Percentiles rank a stretch among this genome's conserved stretches.
Conservation (phyloP, 257 asterid species). For the Cinchona pubescens region DNA sequence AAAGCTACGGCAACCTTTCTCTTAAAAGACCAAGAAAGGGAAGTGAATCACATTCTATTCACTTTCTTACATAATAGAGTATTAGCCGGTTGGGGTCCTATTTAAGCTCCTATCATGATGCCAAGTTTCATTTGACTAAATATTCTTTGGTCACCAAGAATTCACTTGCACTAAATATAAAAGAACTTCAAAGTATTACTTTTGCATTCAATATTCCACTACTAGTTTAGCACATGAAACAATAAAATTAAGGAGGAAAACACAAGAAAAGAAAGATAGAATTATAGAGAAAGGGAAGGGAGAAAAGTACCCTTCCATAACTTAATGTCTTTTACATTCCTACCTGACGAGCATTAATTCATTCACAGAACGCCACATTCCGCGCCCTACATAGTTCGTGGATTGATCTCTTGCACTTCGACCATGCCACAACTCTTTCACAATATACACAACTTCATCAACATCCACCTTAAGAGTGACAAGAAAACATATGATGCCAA, state of each 20-base stretch:
- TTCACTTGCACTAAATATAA: background rate
- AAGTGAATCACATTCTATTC: background rate
- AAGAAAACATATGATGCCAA: conserved; percentile 3
- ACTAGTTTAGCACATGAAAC: background rate
- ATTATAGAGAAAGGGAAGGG: too few species aligned
- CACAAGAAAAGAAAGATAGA: background rate
- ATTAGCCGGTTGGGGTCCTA: background rate
- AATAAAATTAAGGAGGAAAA: background rate
- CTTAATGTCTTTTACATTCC: background rate
- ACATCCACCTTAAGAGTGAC: conserved; percentile 71
- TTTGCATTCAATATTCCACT: background rate
- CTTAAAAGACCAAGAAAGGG: too few species aligned
- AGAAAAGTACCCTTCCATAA: background rate
- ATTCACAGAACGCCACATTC: conserved; percentile 93
- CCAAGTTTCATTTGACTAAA: background rate
- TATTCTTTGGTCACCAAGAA: background rate
- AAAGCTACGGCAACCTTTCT: background rate
- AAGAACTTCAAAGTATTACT: background rate
- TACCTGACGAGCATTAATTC: conserved; percentile 92
- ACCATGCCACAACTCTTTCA: conserved; percentile 93
- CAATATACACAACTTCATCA: conserved; percentile 78
- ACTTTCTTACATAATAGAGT: background rate
- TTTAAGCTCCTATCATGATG: background rate
- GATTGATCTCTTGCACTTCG: conserved; percentile 88
- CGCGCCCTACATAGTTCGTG: conserved; percentile 84